Conservation (phyloP, 306 rosid species). For the Ammopiptanthus mongolicus region DNA sequence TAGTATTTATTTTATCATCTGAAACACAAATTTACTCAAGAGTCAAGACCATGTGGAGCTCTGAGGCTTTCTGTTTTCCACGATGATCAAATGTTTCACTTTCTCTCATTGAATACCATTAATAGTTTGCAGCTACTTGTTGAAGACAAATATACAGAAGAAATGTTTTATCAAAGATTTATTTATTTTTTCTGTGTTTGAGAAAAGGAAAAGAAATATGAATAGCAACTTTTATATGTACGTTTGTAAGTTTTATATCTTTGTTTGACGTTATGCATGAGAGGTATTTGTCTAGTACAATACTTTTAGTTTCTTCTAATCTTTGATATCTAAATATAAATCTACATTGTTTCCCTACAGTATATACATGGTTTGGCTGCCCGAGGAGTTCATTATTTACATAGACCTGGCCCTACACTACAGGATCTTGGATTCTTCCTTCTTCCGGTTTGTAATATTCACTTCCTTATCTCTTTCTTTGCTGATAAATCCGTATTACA, state of each 20-base stretch:
- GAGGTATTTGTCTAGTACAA: background rate
- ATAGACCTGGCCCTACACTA: conserved; percentile 84
- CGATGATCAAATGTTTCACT: background rate
- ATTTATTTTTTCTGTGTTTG: background rate
- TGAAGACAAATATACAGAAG: background rate
- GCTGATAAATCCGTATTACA: background rate
- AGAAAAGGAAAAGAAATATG: background rate
- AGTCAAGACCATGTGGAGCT: background rate
- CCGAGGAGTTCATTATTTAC: conserved; percentile 90
- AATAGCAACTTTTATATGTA: background rate
- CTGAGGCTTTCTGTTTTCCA: conserved; percentile 1
- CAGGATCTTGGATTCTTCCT: conserved; percentile 86
- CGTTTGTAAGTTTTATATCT: background rate
- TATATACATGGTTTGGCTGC: conserved; percentile 97
- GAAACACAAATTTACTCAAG: background rate
- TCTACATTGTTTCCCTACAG: conserved; percentile 41
- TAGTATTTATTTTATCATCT: background rate
- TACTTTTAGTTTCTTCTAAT: background rate
- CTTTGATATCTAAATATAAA: conserved; percentile 4
- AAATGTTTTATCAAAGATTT: background rate
- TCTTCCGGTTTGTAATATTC: conserved; percentile 64
- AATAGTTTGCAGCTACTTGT: background rate
- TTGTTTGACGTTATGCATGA: background rate
- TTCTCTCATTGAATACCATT: background rate
- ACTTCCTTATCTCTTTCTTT: background rate